phyloP scores from a whole-genome alignment of 2,329 filamentous ascomycete species.

The Aspergillus quadrilineatus region DNA sequence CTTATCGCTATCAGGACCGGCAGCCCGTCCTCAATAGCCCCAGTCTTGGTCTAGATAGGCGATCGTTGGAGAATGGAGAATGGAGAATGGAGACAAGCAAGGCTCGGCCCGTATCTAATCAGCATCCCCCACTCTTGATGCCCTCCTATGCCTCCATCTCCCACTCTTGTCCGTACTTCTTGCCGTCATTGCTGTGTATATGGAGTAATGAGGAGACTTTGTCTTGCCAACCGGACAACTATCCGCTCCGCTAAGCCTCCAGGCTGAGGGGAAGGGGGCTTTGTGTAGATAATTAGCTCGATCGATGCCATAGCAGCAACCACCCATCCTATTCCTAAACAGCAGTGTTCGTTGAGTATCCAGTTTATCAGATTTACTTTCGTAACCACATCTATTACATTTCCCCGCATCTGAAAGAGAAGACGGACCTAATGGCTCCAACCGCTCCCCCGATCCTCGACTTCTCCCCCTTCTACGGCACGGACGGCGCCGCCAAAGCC shows the following conservation, averaged over 20 bases:
- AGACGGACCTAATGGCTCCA: background rate
- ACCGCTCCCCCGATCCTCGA: constrained; percentile 35
- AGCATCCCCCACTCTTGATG: constrained; percentile 13
- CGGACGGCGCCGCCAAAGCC: constrained; percentile 29
- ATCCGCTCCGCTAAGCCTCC: background rate
- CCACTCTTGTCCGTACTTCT: background rate
- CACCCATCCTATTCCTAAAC: background rate
- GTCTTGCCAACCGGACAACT: constrained; percentile 9
- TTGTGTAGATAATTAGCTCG: background rate
- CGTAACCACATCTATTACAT: no score
- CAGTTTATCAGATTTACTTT: no score
- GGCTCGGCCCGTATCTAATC: background rate
- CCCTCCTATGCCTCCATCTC: background rate
- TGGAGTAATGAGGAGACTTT: no score
- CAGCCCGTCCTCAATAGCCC: background rate
- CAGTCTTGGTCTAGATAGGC: background rate
- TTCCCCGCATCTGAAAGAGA: background rate
- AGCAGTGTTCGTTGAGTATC: no score
- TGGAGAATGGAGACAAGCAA: no score
- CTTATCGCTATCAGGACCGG: background rate
- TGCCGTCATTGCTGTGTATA: no score
- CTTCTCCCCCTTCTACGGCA: constrained; percentile 34
- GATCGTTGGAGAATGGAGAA: constrained; percentile 11
- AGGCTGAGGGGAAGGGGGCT: background rate
- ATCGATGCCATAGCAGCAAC: background rate